Evolutionary conservation across 116 monocot species (phyloP), one percentile per base, ranked within the genome.

Genomic region (Posidonia oceanica): DNA sequence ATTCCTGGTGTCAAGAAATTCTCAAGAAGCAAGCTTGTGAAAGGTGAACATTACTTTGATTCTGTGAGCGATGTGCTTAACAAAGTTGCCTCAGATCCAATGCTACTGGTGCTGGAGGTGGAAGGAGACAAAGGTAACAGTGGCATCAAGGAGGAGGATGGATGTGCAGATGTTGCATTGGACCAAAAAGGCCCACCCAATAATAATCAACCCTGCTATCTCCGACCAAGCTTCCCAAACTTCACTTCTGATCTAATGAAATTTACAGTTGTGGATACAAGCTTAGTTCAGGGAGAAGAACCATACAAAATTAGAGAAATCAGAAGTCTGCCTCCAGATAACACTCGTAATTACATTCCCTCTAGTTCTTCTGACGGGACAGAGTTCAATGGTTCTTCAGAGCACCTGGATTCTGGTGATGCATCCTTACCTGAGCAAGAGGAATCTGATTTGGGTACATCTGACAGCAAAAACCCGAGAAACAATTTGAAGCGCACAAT

Each of bases 241-340:
- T 87, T 53, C 39, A 83, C 52, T 57, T 69, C 82, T 21, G 79
- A 87, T 53, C 61, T 77, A 20, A 79, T 87, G 83, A 92, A 89
- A 75, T 98, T 98, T 84, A 98, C 93, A 54, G 69, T 98, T 38
- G 93, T 98, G 36, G 97, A 98, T 74, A 98, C 93, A 13, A 98
- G 90, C 75, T 77, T 87, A 78, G 76, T 72, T 83, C 75, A 78
- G 29, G 82, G 76, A 5, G 90, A 81, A 36, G 74, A 53, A 57
- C 72, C 80, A 36, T 79, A 56, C 16, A 91, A 84, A 75, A 72
- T 92, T 67, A 86, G 81, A 67, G 89, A 85, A 64, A 64, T 89
- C 29, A 84, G 87, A 65, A 85, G 80, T 72, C 72, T 98, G 36
- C 97, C 97, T 39, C 8, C 29, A 36, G 90, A 84, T 77, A 38